Evolutionary conservation across 495 filamentous ascomycete genomes (phyloP), one percentile per base, ranked within the genome.

Genomic region (Glutinoglossum americanum): DNA sequence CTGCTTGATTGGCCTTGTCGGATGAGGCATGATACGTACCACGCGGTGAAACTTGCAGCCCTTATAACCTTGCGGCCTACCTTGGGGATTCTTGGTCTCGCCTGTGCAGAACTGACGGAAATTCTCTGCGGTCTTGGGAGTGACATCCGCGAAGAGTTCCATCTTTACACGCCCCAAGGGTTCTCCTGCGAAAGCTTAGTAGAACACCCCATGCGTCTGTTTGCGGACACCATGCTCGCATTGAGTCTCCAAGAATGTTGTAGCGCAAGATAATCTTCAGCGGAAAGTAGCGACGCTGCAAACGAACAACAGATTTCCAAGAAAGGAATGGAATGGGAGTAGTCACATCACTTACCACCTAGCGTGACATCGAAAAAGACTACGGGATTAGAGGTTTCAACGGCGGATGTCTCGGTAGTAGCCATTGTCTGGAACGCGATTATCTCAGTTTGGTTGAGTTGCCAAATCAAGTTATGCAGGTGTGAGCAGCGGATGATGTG

Each of bases 61-160:
- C 67, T 96, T 97, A 71, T 94, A 98, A 32, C 92, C 92, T 63
- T 92, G 81, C 7, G 88, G 87, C 56, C 80, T 73, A n/a, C 89
- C 88, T 32, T 81, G 76, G 48, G 74, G 64, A 64, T 84, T 85
- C 72, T 89, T 96, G 53, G 74, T 82, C 71, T 97, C 92, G 59
- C 92, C 93, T 0, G 89, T 97, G 70, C 93, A 97, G 71, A 93
- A 94, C 66, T 93, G 87, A 15, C 90, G 85, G 68, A 98, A 96
- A 70, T 98, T 97, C 70, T 96, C 92, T 19, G 90, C 88, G 6
- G 92, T 97, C 60, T 80, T 79, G 32, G 92, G 93, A 0, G 85
- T 85, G 8, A 81, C 72, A 65, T 92, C 75, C 45, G 82, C 80
- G 74, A 89, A 96, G 59, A 98, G 82, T 69, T 96, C 87, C 68